These are phyloP conservation scores for Strombidium stylifer DNA, from an alignment of 73 alveolate species.

Conservation along the genomic window DNA sequence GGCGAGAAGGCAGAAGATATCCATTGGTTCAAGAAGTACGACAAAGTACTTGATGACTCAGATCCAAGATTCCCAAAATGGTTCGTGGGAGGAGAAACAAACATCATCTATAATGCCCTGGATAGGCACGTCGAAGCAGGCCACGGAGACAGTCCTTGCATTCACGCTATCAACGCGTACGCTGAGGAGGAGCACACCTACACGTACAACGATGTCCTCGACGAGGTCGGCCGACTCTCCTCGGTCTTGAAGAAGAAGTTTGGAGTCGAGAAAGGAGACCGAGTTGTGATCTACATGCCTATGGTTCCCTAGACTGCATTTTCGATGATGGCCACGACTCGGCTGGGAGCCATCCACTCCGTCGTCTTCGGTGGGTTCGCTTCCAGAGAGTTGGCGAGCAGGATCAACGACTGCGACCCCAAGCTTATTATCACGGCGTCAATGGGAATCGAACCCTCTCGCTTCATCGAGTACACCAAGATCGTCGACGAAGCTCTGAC, in stretches of 20 bases:
- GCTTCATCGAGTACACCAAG: slow-evolving; percentile 41
- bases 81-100: slow-evolving; percentile 84
- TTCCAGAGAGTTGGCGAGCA: slow-evolving; percentile 57
- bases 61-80: slow-evolving; percentile 75
- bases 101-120: slow-evolving; percentile 92
- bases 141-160: slow-evolving; percentile 39
- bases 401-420: slow-evolving; percentile 49
- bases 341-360: slow-evolving; percentile 67
- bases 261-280: slow-evolving; percentile 58
- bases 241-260: slow-evolving; percentile 41
- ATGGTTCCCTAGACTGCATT: slow-evolving; percentile 54
- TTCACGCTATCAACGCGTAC: slow-evolving; percentile 43
- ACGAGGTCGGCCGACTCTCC: slow-evolving; percentile 41
- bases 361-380: slow-evolving; percentile 74
- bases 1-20: slow-evolving; percentile 41
- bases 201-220: slow-evolving; percentile 29
- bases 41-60: slow-evolving; percentile 55
- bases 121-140: slow-evolving; percentile 92
- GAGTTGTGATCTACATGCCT: slow-evolving; percentile 64
- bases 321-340: slow-evolving; percentile 52
- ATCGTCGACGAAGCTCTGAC: slow-evolving; percentile 46
- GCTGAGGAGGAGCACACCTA: slow-evolving; percentile 5
- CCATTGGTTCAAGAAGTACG: slow-evolving; percentile 61
- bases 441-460: slow-evolving; percentile 58
- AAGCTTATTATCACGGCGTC: slow-evolving; percentile 52